Evolutionary conservation across 2,329 filamentous ascomycete species (phyloP).

Genomic region (Geosmithia morbida): DNA sequence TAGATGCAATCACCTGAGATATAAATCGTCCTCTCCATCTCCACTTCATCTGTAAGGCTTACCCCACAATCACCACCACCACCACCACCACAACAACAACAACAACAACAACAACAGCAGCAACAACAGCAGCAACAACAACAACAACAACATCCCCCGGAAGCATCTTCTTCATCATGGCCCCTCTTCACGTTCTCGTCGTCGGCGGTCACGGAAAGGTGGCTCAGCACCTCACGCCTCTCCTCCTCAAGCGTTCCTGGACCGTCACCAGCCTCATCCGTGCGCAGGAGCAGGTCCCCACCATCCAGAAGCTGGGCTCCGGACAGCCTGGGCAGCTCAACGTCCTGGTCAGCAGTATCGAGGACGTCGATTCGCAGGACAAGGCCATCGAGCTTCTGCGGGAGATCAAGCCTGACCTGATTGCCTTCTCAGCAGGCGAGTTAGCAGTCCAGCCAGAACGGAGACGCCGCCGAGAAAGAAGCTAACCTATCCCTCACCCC

Average conservation of each 20-base stretch:
- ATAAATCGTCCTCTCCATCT: too few relatives aligned
- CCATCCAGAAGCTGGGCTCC: conserved; percentile 47
- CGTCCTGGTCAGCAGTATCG: conserved; percentile 56
- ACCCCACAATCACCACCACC: too few relatives aligned
- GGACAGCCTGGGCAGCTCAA: conserved; percentile 48
- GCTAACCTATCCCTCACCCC: background rate
- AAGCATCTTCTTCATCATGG: conserved; percentile 7
- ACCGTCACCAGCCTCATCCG: conserved; percentile 68
- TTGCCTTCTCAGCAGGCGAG: conserved; percentile 54
- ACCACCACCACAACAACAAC: too few relatives aligned
- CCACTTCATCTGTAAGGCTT: too few relatives aligned
- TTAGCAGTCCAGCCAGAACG: background rate
- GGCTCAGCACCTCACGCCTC: conserved; percentile 58
- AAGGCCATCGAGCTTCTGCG: conserved; percentile 50
- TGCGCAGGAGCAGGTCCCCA: conserved; percentile 48
- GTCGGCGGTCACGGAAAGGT: conserved; percentile 75
- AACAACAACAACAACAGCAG: too few relatives aligned
- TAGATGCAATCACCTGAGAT: too few relatives aligned
- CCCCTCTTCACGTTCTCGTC: conserved; percentile 44
- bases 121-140: too few relatives aligned
- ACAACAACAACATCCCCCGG: too few relatives aligned
- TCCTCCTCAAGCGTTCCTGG: conserved; percentile 62
- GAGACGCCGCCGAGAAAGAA: conserved; percentile 3
- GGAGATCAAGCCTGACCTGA: conserved; percentile 46
- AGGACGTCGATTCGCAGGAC: conserved; percentile 49